Evolutionary conservation across 2,329 filamentous ascomycete genomes (phyloP).

Genomic region (Bertia moriformis): DNA sequence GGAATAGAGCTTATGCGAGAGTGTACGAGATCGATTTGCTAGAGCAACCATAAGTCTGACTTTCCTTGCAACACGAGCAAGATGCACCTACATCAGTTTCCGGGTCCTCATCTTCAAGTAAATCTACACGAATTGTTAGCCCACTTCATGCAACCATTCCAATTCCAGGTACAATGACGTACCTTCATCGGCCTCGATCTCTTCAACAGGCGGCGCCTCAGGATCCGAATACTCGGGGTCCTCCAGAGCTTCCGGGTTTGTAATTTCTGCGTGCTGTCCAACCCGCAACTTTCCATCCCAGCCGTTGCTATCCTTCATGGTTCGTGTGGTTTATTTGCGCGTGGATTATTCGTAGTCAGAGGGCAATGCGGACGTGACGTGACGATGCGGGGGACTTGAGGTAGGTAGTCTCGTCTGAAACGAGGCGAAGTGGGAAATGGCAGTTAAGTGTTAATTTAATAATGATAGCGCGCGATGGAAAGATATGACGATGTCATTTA

Average conservation of each 20-base stretch:
- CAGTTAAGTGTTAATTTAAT: too few species aligned
- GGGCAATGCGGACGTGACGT: too few species aligned
- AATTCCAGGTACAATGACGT: conserved; percentile 7
- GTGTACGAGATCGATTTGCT: conserved; percentile 74
- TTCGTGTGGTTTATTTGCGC: too few species aligned
- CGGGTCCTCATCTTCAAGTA: conserved; percentile 43
- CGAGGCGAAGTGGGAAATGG: too few species aligned
- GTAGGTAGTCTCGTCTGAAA: too few species aligned
- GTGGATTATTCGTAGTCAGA: too few species aligned
- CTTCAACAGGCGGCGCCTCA: conserved; percentile 38
- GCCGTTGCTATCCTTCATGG: not conserved
- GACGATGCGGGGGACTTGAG: too few species aligned
- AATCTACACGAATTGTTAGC: conserved; percentile 27
- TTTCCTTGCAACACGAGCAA: not conserved
- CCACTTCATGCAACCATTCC: too few species aligned
- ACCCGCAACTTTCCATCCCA: conserved; percentile 1
- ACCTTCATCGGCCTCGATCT: conserved; percentile 75
- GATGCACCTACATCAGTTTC: conserved; percentile 40
- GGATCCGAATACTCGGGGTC: conserved; percentile 1
- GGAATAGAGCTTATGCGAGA: conserved; percentile 67
- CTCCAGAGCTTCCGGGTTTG: not conserved
- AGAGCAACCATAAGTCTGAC: not conserved
- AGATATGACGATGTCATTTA: too few species aligned
- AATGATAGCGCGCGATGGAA: too few species aligned
- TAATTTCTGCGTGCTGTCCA: not conserved